Evolutionary conservation across 164 flowering plant species (phyloP), one percentile per base, ranked within the genome.

Genomic region (Umbilicus rupestris): DNA sequence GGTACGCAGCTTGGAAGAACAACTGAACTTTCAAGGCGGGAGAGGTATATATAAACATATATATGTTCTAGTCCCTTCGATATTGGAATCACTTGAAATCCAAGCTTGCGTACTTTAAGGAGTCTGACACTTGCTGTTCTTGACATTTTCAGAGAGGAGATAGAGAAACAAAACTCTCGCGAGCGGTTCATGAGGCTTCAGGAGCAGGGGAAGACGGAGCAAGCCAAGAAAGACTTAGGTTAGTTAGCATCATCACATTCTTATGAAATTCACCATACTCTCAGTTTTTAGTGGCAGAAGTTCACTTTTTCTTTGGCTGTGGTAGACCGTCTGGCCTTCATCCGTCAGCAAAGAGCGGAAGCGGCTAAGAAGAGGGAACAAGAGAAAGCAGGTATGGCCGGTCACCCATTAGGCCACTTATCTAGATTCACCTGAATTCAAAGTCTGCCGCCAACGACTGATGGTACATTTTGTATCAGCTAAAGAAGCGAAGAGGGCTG

Each of bases 181-280:
- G 98, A 92, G 69, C 82, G 95, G 68, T 88, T 82, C 52, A 92
- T 89, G 96, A 82, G 74, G 82, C 76, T 88, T 69, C 95, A 89
- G 77, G 98, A 92, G 69, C 98, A 89, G 74, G 98, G 98, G 24
- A 92, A 89, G 80, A 92, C 98, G 28, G 98, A 92, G 47, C 92
- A 89, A 77, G 85, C 98, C 24, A 87, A 65, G 77, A 90, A 88
- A 82, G 98, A 92, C 78, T 78, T 92, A 71, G 98, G 96, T 86
- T 74, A 67, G 59, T 26, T 16, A 0, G 37, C 37, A 35, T 35
- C 37, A 35, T 35, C n/a, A n/a, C n/a, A n/a, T n/a, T n/a, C n/a
- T n/a, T n/a, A n/a, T n/a, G n/a, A n/a, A n/a, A 35, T 35, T 35
- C 37, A 1, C 7, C 37, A 0, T 35, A 35, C 37, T 35, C n/a